These are phyloP conservation scores for Nicotiana undulata DNA, from an alignment of 257 asterid genomes.

Conservation along the genomic window DNA sequence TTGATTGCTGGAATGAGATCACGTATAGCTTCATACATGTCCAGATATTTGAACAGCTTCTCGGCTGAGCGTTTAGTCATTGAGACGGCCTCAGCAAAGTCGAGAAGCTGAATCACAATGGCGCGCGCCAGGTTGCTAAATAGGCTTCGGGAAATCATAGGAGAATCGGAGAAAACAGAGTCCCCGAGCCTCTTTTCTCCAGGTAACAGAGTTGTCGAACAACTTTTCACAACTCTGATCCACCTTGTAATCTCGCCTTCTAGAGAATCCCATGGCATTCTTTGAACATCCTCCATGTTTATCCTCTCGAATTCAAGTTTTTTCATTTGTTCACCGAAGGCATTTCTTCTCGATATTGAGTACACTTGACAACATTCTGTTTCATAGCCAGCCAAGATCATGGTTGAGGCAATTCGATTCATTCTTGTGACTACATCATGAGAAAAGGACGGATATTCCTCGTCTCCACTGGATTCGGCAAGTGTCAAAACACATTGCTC, in stretches of 20 bases:
- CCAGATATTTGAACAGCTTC: conserved; percentile 71
- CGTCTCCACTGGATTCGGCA: conserved; percentile 8
- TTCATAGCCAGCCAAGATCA: conserved; percentile 67
- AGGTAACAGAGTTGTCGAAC: conserved; percentile 40
- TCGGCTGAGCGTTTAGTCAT: conserved; percentile 69
- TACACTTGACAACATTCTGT: conserved; percentile 71
- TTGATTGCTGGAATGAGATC: conserved; percentile 33
- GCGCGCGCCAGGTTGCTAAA: conserved; percentile 49
- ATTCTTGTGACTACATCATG: conserved; percentile 30
- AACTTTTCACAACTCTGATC: conserved; percentile 45
- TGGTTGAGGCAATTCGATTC: conserved; percentile 46
- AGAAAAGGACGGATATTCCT: conserved; percentile 39
- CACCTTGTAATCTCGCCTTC: conserved; percentile 66
- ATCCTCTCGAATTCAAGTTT: conserved; percentile 51
- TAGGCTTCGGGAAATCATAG: conserved; percentile 21
- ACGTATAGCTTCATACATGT: conserved; percentile 58
- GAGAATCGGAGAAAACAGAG: conserved; percentile 41
- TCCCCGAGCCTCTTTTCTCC: conserved; percentile 49
- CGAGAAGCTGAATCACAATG: conserved; percentile 65
- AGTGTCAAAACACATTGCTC: not conserved
- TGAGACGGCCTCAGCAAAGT: conserved; percentile 66
- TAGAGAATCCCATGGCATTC: conserved; percentile 55
- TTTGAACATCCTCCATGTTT: conserved; percentile 59
- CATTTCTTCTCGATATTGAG: conserved; percentile 39
- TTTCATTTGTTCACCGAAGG: conserved; percentile 36